These are phyloP conservation scores for Hypoxylon sp. DNA, from an alignment of 2,329 filamentous ascomycete species.

Conservation along the genomic window DNA sequence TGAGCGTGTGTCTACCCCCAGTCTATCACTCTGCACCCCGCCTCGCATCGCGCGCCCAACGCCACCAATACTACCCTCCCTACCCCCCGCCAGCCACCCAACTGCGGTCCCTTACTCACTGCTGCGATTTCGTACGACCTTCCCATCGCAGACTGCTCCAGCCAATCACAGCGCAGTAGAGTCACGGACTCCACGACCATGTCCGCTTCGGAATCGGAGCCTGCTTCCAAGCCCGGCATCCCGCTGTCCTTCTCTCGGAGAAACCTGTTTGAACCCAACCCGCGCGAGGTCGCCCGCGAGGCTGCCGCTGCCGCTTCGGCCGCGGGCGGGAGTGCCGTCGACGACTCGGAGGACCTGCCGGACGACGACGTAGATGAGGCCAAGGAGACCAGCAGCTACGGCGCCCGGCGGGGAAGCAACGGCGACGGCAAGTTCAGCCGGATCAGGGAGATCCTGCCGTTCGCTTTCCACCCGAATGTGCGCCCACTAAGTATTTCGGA, in stretches of 20 bases:
- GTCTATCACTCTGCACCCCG: slow-evolving; percentile 28
- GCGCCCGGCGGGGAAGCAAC: slow-evolving; percentile 53
- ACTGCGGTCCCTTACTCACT: neutral
- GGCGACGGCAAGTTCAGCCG: slow-evolving; percentile 52
- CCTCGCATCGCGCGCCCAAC: slow-evolving; percentile 12
- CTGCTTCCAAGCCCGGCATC: neutral
- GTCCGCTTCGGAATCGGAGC: slow-evolving; percentile 1
- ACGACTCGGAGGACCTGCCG: slow-evolving; percentile 57
- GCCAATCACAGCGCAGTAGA: slow-evolving; percentile 23
- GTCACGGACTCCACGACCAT: neutral
- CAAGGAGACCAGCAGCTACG: slow-evolving; percentile 58
- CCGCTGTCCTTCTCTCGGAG: neutral
- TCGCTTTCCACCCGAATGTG: slow-evolving; percentile 79
- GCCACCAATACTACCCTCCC: slow-evolving; percentile 22
- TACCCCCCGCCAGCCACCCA: neutral
- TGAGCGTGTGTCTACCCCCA: neutral
- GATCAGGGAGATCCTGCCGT: slow-evolving; percentile 63
- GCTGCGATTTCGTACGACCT: slow-evolving; percentile 13
- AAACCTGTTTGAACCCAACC: neutral
- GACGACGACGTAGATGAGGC: slow-evolving; percentile 54
- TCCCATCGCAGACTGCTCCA: slow-evolving; percentile 6
- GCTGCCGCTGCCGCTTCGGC: neutral
- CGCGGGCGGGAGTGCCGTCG: slow-evolving; percentile 51
- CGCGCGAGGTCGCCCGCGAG: neutral
- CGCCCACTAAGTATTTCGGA: slow-evolving; percentile 78